Evolutionary conservation across 2,329 filamentous ascomycete species (phyloP), one percentile per base, ranked within the genome.

Genomic region (Beauveria medogensis): DNA sequence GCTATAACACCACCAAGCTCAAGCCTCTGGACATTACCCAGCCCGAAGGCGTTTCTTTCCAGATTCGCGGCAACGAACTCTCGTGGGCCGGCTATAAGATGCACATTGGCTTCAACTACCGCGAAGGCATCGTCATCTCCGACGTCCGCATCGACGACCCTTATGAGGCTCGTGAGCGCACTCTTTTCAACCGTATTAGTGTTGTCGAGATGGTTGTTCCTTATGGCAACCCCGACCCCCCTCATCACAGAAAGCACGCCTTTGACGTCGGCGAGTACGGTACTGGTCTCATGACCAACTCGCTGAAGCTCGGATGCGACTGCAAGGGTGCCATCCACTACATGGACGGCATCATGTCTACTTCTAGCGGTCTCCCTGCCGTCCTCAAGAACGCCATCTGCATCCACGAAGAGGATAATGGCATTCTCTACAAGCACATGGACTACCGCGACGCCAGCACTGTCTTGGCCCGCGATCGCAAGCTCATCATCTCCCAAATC

Each of bases 151-250:
- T 88, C 67, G 83, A 87, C 67, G 83, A 82, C 41, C 69, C 70
- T 3, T 68, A 72, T 22, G 70, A 73, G 63, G 65, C 68, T 26
- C 71, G 70, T 18, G 70, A 73, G 66, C 79, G 86, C 55, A 84
- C 81, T 46, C 76, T 90, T 37, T 82, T 90, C 71, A 87, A 91
- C 73, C 80, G 88, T 2, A 73, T 91, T 59, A 83, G 82, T 22
- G 77, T 90, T 52, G 82, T 82, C 62, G 88, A 91, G 69, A 91
- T 91, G 88, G 82, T 83, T 5, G 85, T 89, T 0, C 85, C 85
- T 1, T 90, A 90, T 65, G 85, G 78, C 3, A 85, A 89, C 64
- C 83, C 82, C 5, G 80, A 86, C 3, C 73, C 77, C 3, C 86
- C 86, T 0, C 88, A 83, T 69, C 84, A 85, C 43, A 78, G 83